Evolutionary conservation across 768 basidiomycete genomes (phyloP).

Genomic region (Tephrocybe sp.): DNA sequence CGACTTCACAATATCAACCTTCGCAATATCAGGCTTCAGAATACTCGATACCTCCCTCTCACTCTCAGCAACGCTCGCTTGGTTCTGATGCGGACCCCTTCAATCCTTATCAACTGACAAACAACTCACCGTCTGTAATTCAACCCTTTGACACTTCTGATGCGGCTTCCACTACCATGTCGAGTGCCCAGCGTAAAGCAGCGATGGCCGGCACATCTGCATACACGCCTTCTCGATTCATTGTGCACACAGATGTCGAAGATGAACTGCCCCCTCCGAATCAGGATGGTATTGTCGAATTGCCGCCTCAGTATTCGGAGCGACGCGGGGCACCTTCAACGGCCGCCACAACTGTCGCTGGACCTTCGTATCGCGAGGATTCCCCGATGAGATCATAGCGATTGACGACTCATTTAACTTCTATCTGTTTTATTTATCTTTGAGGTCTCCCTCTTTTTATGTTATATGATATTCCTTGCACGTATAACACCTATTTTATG

Average conservation of each 20-base stretch:
- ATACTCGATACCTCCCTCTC: conserved; percentile 18
- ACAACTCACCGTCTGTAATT: conserved; percentile 18
- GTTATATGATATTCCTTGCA: conserved; percentile 3
- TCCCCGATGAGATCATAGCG: conserved; percentile 4
- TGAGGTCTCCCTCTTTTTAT: conserved; percentile 5
- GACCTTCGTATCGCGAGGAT: conserved; percentile 2
- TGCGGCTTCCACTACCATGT: conserved; percentile 22
- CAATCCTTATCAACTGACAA: conserved; percentile 20
- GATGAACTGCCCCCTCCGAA: conserved; percentile 44
- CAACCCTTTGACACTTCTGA: conserved; percentile 22
- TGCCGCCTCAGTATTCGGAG: conserved; percentile 73
- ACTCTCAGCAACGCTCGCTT: conserved; percentile 21
- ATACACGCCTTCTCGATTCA: conserved; percentile 51
- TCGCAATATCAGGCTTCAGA: conserved; percentile 13
- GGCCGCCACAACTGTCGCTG: background rate
- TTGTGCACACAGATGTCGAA: conserved; percentile 69
- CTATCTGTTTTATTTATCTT: conserved; percentile 6
- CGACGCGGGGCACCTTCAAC: conserved; percentile 29
- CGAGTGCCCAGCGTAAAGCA: conserved; percentile 51
- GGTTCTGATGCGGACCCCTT: conserved; percentile 23
- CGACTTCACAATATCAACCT: conserved; percentile 20
- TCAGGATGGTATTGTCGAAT: conserved; percentile 58
- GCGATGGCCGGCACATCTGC: conserved; percentile 44
- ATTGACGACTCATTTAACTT: background rate
- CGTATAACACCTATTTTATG: conserved; percentile 4